Evolutionary conservation across 495 filamentous ascomycete genomes (phyloP), one percentile per base, ranked within the genome.

Genomic region (Hypomontagnella submonticulosa): DNA sequence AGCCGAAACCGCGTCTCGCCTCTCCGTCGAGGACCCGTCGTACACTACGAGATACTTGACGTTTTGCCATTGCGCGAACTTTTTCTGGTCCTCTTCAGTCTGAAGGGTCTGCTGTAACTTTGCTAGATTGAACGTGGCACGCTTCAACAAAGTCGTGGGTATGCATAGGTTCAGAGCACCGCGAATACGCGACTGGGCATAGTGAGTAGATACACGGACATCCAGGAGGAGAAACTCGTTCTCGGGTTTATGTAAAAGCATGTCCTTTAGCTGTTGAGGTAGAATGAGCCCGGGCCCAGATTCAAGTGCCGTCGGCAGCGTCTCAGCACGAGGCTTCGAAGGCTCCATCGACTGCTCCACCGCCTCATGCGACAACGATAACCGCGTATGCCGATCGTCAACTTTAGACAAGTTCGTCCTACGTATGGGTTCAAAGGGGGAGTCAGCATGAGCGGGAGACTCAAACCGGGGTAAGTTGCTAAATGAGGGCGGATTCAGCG

Each of bases 131-230:
- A 94, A 99, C 0, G 95, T 94, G 8, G 90, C 88, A 51, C 95
- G 83, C 75, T 97, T 99, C 40, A 98, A 77, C 36, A 99, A 77
- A 0, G 94, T 99, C 7, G 95, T 99, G 0, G 95, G 95, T 55
- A 98, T 96, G 63, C 96, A 98, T 10, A 99, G 82, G 76, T 96
- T 98, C 43, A 99, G 75, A 0, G 95, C 92, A 4, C 88, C 88
- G 40, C 79, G 72, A 16, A 99, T 90, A 20, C 90, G 86, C 44
- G 90, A 89, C 38, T 87, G 81, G 9, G 88, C 82, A 72, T 88
- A 97, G 67, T 93, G 91, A 8, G 92, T 89, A 59, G 88, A 92
- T 5, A 95, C 92, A 15, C 95, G 87, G 30, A 99, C 84, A 76
- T 99, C 95, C n/a, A 99, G 75, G 3, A 99, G 67, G 51, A 99